Evolutionary conservation across 1,139 yeast genomes (phyloP), one percentile per base, ranked within the genome.

Genomic region (Hemisphaericaspora xylanilytica): DNA sequence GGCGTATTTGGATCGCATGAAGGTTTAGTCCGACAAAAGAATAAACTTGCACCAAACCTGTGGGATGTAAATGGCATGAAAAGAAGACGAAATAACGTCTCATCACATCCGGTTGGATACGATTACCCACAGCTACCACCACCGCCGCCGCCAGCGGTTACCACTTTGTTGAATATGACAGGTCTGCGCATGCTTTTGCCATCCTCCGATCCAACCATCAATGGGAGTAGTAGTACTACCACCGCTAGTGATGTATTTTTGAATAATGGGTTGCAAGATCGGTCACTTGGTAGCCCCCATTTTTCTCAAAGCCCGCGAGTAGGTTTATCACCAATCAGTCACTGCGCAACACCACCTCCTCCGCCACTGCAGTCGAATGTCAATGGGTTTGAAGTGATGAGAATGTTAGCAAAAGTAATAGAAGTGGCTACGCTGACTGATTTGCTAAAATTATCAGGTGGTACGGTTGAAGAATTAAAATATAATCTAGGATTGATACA

Each of bases 381-480:
- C 15, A 46, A 41, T 17, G 59, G 57, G 32, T 42, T 39, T 29
- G 65, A 61, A 21, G 37, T 62, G 28, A 46, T 49, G 13, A 41
- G 46, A 4, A 46, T 52, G 41, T 47, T 65, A 21, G 44, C 44
- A 4, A 52, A 48, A 30, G 38, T 65, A 6, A 29, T 35, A 13
- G 38, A 35, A 21, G 30, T 24, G 16, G 16, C 33, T 17, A 30
- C 18, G 7, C 46, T 45, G 14, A 39, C 51, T 4, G 53, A 55
- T 28, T 42, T 40, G 6, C 36, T 63, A 8, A 54, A 52, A 33
- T 50, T 64, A 4, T 56, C 65, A 1, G 48, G 47, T 32, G 44
- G 47, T 18, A 63, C 70, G 2, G 41, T 61, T 12, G 50, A 53
- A 27, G 70, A 65, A 39, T 55, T 65, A 28, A 55, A 52, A 33